phyloP scores from a whole-genome alignment of 2,329 filamentous ascomycete genomes.

The Aspergillus sp. region DNA sequence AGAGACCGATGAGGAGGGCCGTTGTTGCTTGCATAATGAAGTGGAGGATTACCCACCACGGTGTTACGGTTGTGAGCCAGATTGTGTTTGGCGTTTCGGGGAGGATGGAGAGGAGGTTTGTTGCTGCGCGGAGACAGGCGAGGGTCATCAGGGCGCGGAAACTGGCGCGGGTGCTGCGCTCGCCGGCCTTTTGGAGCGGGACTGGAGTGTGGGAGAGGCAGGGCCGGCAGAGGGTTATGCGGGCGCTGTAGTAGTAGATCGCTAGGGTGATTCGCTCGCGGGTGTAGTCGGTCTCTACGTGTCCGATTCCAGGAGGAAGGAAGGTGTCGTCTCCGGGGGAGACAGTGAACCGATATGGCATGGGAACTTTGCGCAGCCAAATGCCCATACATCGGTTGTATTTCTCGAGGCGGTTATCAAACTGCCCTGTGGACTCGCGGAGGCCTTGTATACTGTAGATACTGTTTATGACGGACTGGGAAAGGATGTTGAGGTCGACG shows the following conservation, averaged over 20 bases:
- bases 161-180: background rate
- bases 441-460: slow-evolving; percentile 41
- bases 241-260: slow-evolving; percentile 42
- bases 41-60: slow-evolving; percentile 47
- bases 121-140: slow-evolving; percentile 40
- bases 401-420: slow-evolving; percentile 35
- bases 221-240: slow-evolving; percentile 42
- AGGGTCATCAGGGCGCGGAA: slow-evolving; percentile 28
- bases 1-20: slow-evolving; percentile 41
- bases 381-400: slow-evolving; percentile 31
- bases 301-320: slow-evolving; percentile 12
- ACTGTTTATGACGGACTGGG: slow-evolving; percentile 37
- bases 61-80: slow-evolving; percentile 35
- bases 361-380: slow-evolving; percentile 37
- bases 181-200: background rate
- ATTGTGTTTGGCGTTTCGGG: slow-evolving; percentile 35
- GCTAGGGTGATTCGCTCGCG: slow-evolving; percentile 39
- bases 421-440: slow-evolving; percentile 27
- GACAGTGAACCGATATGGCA: slow-evolving; percentile 34
- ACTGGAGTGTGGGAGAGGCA: slow-evolving; percentile 34
- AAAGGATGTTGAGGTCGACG: slow-evolving; percentile 38
- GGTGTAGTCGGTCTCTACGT: slow-evolving; percentile 5
- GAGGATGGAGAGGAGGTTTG: slow-evolving; percentile 37
- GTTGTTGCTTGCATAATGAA: slow-evolving; percentile 45
- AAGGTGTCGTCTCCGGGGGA: slow-evolving; percentile 23